Conservation (phyloP, 257 asterid species). For the Cruciata laevipes region DNA sequence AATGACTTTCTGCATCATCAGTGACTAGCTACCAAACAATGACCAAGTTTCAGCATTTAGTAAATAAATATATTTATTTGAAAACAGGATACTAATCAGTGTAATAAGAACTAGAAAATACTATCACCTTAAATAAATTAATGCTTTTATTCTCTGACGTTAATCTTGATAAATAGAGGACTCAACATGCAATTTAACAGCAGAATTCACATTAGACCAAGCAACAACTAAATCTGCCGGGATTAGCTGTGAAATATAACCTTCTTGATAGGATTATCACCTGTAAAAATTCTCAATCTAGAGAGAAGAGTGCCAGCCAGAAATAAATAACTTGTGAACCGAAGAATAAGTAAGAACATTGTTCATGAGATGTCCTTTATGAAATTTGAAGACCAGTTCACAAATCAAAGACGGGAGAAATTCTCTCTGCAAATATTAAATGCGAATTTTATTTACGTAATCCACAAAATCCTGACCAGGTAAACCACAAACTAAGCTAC, state of each 20-base stretch:
- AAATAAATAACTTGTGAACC: not conserved
- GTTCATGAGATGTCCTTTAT: not conserved
- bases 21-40: slow-evolving; percentile 71
- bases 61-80: slow-evolving; percentile 17
- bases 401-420: not conserved
- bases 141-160: slow-evolving; percentile 61
- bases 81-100: slow-evolving; percentile 15
- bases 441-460: not conserved
- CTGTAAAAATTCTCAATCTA: not conserved
- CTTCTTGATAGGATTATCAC: not conserved
- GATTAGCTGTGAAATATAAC: not conserved
- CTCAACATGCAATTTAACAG: slow-evolving; percentile 37
- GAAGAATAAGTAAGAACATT: not conserved
- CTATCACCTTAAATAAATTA: slow-evolving; percentile 53
- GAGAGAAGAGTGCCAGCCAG: not conserved
- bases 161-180: slow-evolving; percentile 58
- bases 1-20: slow-evolving; percentile 69
- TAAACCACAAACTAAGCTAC: not conserved
- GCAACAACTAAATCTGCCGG: not conserved
- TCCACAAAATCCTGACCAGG: not conserved
- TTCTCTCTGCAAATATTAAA: not conserved
- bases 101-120: slow-evolving; percentile 10
- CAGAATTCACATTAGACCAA: not conserved
- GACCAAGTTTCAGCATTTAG: slow-evolving; percentile 63
- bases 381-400: not conserved